Evolutionary conservation across 768 basidiomycete species (phyloP).

Genomic region (Lyophyllum atratum): DNA sequence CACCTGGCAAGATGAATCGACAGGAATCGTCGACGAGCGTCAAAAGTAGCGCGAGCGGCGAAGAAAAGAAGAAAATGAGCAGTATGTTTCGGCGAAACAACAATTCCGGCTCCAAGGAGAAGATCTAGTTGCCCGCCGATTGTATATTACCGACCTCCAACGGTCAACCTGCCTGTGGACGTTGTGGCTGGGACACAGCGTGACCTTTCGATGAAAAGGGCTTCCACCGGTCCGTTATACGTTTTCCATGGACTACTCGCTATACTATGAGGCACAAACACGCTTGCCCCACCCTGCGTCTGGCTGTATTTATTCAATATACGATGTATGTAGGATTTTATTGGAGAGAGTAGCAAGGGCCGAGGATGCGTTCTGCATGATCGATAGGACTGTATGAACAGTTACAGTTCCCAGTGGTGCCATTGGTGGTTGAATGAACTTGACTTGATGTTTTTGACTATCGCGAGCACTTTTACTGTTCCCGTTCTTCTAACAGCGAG

Average conservation of each 20-base stretch:
- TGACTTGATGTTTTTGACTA: no score
- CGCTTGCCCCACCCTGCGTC: not conserved
- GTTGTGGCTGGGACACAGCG: not conserved
- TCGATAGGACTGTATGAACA: no score
- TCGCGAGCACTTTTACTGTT: no score
- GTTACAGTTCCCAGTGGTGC: no score
- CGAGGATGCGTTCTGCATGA: no score
- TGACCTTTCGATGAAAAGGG: not conserved
- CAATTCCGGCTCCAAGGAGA: conserved; percentile 1
- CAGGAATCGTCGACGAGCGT: conserved; percentile 1
- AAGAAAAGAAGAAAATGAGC: conserved; percentile 7
- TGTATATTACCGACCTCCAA: not conserved
- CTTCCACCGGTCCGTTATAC: not conserved
- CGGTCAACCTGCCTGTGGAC: not conserved
- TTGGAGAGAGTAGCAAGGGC: not conserved
- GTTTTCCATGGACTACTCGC: not conserved
- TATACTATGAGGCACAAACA: not conserved
- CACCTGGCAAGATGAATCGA: not conserved
- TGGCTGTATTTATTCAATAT: not conserved
- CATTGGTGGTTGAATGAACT: no score
- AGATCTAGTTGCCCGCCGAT: not conserved
- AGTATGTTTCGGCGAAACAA: not conserved
- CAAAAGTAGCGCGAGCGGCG: not conserved
- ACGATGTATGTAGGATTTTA: not conserved
- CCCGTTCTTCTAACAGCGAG: no score